Evolutionary conservation across 2,329 filamentous ascomycete species (phyloP).

Genomic region (Tolypocladium nubicola): DNA sequence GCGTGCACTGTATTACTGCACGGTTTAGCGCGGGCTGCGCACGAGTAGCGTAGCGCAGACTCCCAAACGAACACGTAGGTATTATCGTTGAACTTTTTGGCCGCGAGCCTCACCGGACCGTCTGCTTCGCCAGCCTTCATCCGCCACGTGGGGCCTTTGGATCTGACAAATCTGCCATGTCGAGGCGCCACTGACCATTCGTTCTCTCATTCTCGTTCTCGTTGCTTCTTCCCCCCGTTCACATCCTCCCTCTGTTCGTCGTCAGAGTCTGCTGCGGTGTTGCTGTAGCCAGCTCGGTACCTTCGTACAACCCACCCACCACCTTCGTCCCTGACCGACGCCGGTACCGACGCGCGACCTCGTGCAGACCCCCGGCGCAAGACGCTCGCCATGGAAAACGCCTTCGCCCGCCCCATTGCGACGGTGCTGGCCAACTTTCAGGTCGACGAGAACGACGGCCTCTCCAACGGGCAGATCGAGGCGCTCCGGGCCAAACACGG

Average conservation of each 20-base stretch:
- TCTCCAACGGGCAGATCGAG: constrained; percentile 48
- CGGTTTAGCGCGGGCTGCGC: background rate
- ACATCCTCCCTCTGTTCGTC: constrained; percentile 2
- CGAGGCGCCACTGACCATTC: constrained; percentile 10
- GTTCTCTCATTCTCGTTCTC: constrained; percentile 6
- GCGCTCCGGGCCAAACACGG: constrained; percentile 48
- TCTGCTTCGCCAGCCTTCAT: constrained; percentile 7
- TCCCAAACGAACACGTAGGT: background rate
- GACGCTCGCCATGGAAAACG: constrained; percentile 44
- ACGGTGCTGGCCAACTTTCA: constrained; percentile 49
- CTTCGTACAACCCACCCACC: background rate
- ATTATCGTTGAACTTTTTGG: background rate
- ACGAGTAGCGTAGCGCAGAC: background rate
- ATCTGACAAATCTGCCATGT: constrained; percentile 19
- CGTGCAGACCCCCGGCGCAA: background rate
- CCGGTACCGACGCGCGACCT: background rate
- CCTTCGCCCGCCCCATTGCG: constrained; percentile 46
- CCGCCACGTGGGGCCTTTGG: constrained; percentile 21
- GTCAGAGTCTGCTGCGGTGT: background rate
- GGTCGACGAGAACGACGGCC: constrained; percentile 43
- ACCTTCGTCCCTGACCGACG: background rate
- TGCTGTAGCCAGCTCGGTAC: background rate
- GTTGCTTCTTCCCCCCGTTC: constrained; percentile 7
- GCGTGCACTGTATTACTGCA: background rate
- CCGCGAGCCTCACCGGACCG: background rate